phyloP scores from a whole-genome alignment of 176 grass and related monocot species.

The Avena eriantha region DNA sequence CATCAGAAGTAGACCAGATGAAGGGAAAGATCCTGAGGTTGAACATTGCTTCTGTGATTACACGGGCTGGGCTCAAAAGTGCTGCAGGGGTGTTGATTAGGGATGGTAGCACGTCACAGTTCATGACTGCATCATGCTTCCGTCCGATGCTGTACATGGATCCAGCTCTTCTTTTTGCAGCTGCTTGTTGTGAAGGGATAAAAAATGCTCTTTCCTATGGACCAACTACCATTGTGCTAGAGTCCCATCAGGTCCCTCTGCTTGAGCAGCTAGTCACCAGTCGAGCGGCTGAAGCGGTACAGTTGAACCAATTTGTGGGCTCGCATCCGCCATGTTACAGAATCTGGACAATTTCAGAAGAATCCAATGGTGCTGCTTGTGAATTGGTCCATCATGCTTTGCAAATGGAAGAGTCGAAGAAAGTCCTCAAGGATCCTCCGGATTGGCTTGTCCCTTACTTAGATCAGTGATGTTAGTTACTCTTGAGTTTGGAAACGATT shows the following conservation, averaged over 20 bases:
- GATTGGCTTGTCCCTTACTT: conserved; percentile 26
- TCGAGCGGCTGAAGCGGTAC: background rate
- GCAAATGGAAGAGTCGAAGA: background rate
- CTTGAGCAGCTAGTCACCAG: background rate
- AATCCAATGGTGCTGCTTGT: conserved; percentile 18
- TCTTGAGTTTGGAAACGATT: background rate
- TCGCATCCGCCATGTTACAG: background rate
- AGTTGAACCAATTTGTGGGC: background rate
- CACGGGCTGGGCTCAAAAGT: background rate
- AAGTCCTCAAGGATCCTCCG: background rate
- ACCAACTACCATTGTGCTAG: background rate
- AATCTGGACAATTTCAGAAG: background rate
- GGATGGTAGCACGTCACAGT: background rate
- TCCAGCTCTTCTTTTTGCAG: conserved; percentile 8
- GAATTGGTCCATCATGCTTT: background rate
- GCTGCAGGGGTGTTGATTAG: conserved; percentile 23
- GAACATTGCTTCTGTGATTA: conserved; percentile 15
- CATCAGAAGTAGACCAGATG: background rate
- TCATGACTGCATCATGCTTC: conserved; percentile 8
- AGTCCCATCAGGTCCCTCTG: conserved; percentile 11
- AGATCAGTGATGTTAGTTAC: background rate
- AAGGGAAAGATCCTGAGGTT: conserved; percentile 9
- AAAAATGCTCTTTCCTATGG: background rate
- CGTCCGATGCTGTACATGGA: background rate
- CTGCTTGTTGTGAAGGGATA: conserved; percentile 24